These are phyloP conservation scores for Aureobasidium leucospermi DNA, from an alignment of 2,329 filamentous ascomycete species.

Conservation along the genomic window DNA sequence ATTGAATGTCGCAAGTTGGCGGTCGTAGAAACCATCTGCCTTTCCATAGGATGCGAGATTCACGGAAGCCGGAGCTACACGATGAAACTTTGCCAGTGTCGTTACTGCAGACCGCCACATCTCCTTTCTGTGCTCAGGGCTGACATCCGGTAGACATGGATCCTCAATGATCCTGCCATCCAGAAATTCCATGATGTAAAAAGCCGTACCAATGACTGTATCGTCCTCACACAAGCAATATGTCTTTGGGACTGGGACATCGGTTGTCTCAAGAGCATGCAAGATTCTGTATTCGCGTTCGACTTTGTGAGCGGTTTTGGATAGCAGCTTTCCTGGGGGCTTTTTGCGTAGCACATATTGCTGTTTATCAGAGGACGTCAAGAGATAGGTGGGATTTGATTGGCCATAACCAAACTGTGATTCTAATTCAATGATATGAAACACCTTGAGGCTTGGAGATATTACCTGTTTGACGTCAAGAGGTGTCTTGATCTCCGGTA, in stretches of 20 bases:
- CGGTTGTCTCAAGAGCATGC: conserved; percentile 68
- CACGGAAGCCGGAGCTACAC: conserved; percentile 58
- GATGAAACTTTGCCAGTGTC: conserved; percentile 80
- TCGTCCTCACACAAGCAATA: conserved; percentile 82
- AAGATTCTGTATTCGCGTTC: conserved; percentile 93
- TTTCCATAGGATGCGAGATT: conserved; percentile 69
- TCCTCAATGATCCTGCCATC: conserved; percentile 92
- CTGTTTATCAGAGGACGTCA: conserved; percentile 62
- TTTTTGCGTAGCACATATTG: conserved; percentile 95
- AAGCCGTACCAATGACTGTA: conserved; percentile 74
- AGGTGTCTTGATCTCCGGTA: conserved; percentile 77
- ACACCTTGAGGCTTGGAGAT: neutral
- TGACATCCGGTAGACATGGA: conserved; percentile 67
- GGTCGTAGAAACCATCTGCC: conserved; percentile 68
- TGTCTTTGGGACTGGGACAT: conserved; percentile 78
- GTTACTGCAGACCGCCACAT: conserved; percentile 83
- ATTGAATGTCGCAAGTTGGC: conserved; percentile 77
- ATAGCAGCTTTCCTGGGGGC: conserved; percentile 87
- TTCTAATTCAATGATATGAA: conserved; percentile 3
- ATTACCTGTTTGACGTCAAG: conserved; percentile 81
- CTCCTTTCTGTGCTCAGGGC: conserved; percentile 58
- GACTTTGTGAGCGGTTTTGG: conserved; percentile 90
- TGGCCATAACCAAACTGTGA: conserved; percentile 89
- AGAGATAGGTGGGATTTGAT: conserved; percentile 92
- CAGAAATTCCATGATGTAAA: conserved; percentile 96